phyloP scores from a whole-genome alignment of 1,284 basidiomycete genomes.

The Ceratobasidium sp. region DNA sequence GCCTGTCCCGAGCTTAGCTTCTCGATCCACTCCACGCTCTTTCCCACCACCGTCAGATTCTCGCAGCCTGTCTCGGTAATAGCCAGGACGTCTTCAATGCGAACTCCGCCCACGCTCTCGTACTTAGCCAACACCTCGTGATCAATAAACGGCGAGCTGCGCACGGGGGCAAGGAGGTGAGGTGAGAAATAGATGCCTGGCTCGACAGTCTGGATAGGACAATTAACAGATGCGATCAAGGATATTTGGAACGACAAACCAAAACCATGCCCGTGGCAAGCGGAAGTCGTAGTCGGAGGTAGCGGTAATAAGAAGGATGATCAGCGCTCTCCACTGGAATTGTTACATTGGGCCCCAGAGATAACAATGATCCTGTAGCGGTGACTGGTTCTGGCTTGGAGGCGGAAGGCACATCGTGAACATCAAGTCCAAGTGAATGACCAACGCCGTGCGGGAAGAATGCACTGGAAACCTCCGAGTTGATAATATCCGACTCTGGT shows the following conservation, averaged over 20 bases:
- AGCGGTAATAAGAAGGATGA: constrained; percentile 72
- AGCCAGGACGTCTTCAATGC: constrained; percentile 87
- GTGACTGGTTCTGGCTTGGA: constrained; percentile 60
- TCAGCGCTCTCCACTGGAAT: constrained; percentile 48
- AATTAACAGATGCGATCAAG: constrained; percentile 36
- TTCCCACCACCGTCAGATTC: constrained; percentile 80
- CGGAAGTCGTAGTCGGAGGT: constrained; percentile 75
- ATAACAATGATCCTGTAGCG: not conserved
- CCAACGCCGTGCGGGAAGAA: constrained; percentile 94
- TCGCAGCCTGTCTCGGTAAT: constrained; percentile 71
- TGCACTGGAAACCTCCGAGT: constrained; percentile 74
- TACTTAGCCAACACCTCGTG: constrained; percentile 73
- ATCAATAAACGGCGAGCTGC: constrained; percentile 73
- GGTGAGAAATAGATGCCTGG: constrained; percentile 89
- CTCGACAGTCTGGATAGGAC: constrained; percentile 70
- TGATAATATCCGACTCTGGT: constrained; percentile 70
- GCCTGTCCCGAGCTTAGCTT: constrained; percentile 69
- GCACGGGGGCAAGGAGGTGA: constrained; percentile 72
- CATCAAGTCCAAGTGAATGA: constrained; percentile 87
- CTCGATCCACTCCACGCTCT: constrained; percentile 81
- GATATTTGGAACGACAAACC: constrained; percentile 54
- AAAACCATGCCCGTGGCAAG: constrained; percentile 83
- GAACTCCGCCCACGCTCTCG: constrained; percentile 81
- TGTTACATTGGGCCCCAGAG: constrained; percentile 39
- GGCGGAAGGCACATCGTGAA: constrained; percentile 81